Evolutionary conservation across 106 monocot genomes (phyloP).

Genomic region (Chionographis japonica): DNA sequence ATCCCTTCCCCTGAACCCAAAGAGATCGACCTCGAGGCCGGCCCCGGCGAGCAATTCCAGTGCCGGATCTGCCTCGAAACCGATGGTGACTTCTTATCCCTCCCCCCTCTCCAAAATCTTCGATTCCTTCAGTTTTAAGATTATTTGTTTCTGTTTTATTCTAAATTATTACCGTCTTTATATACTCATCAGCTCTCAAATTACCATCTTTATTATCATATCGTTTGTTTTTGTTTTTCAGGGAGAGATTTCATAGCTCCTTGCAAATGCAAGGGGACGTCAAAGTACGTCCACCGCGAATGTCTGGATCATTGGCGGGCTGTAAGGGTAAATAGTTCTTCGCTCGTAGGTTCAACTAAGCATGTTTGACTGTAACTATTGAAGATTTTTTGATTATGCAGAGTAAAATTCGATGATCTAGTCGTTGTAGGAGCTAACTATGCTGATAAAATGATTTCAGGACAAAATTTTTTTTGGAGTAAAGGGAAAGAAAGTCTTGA

Average conservation of each 20-base stretch:
- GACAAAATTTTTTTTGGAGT: too few relatives aligned
- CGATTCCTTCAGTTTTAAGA: neutral
- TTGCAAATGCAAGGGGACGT: constrained; percentile 79
- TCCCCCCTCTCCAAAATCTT: neutral
- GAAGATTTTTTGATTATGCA: too few relatives aligned
- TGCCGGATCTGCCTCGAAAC: constrained; percentile 79
- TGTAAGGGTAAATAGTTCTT: constrained; percentile 33
- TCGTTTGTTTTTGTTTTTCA: constrained; percentile 21
- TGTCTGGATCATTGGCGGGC: constrained; percentile 77
- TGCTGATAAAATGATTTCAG: too few relatives aligned
- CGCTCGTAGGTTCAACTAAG: neutral
- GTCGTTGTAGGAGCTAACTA: too few relatives aligned
- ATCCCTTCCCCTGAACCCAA: constrained; percentile 6
- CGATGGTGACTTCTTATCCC: constrained; percentile 28
- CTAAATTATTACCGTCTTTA: neutral
- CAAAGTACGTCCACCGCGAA: constrained; percentile 74
- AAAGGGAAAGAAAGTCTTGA: too few relatives aligned
- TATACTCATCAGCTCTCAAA: neutral
- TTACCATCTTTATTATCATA: constrained; percentile 2
- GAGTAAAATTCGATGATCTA: too few relatives aligned
- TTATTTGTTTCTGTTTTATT: neutral
- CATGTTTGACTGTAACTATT: neutral
- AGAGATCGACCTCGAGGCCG: constrained; percentile 66
- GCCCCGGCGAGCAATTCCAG: constrained; percentile 48
- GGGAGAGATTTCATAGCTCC: constrained; percentile 84